Percentiles rank a stretch among this genome's conserved stretches.
Conservation (phyloP, 2,329 filamentous ascomycete species). For the Ascocoryne sarcoides region DNA sequence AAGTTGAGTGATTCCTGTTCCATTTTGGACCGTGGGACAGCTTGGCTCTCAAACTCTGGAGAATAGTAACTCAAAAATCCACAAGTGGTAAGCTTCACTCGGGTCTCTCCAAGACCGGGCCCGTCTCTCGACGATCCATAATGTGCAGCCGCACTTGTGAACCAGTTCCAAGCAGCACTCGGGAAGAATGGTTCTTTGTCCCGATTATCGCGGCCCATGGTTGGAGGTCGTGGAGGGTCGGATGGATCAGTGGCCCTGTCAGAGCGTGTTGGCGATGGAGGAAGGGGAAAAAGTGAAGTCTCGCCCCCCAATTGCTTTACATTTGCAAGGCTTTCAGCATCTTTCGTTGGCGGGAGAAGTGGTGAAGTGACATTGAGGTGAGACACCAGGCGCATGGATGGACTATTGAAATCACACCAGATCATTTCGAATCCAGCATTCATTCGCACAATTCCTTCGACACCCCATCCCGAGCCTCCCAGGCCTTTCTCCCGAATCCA, state of each 20-base stretch:
- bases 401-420: conserved; percentile 42
- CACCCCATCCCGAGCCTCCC: conserved; percentile 38
- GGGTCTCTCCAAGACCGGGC: conserved; percentile 34
- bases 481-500: conserved; percentile 35
- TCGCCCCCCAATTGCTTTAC: conserved; percentile 4
- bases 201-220: conserved; percentile 20
- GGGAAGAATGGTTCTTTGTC: conserved; percentile 37
- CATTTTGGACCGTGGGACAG: conserved; percentile 23
- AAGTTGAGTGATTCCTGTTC: conserved; percentile 35
- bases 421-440: conserved; percentile 44
- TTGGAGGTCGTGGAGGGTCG: conserved; percentile 30
- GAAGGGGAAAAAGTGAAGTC: conserved; percentile 30
- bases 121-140: conserved; percentile 34
- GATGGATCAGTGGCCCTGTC: conserved; percentile 30
- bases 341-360: conserved; percentile 21
- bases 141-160: conserved; percentile 35
- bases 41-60: conserved; percentile 28
- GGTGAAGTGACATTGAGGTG: conserved; percentile 40
- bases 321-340: conserved; percentile 2
- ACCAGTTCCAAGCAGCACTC: conserved; percentile 37
- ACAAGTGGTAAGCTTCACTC: conserved; percentile 34
- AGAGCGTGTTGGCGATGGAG: conserved; percentile 30
- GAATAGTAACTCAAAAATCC: conserved; percentile 40
- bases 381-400: conserved; percentile 34
- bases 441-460: conserved; percentile 42